Percentiles rank a stretch among this genome's conserved stretches.
These are phyloP conservation scores for Globisporangium radiosum DNA, from an alignment of 352 stramenopile genomes.

Conservation along the genomic window DNA sequence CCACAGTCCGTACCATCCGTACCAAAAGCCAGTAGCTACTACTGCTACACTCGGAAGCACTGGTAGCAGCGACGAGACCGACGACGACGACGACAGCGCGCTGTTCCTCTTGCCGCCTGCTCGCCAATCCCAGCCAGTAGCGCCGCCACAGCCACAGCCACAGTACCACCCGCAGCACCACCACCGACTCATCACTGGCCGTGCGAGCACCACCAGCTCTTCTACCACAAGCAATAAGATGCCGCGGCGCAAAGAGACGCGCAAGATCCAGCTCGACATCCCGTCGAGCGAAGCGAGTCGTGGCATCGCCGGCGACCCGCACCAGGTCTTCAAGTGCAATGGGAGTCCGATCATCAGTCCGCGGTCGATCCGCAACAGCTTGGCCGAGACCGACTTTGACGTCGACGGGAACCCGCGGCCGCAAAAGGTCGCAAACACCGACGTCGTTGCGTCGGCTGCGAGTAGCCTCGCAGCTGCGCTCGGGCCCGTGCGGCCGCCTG, in stretches of 20 bases:
- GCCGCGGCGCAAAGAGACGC: slow-evolving; percentile 51
- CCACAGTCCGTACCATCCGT: slow-evolving; percentile 15
- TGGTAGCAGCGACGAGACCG: slow-evolving; percentile 1
- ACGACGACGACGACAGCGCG: slow-evolving; percentile 2
- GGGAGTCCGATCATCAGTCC: slow-evolving; percentile 62
- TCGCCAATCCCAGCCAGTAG: background rate
- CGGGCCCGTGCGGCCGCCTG: slow-evolving; percentile 2
- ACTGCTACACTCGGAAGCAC: background rate
- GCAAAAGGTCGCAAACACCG: slow-evolving; percentile 16
- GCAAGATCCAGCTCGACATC: slow-evolving; percentile 36
- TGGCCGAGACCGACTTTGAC: slow-evolving; percentile 48
- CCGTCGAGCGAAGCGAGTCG: slow-evolving; percentile 17
- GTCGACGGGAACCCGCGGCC: slow-evolving; percentile 33
- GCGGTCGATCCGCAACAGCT: slow-evolving; percentile 55
- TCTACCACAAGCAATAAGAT: slow-evolving; percentile 12
- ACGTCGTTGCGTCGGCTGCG: background rate
- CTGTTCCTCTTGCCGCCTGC: slow-evolving; percentile 1
- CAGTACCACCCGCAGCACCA: slow-evolving; percentile 17
- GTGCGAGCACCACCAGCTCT: background rate
- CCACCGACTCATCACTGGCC: slow-evolving; percentile 11
- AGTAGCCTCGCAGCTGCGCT: background rate
- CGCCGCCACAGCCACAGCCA: background rate
- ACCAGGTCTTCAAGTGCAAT: slow-evolving; percentile 53
- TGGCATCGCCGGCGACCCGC: slow-evolving; percentile 22
- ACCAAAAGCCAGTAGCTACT: slow-evolving; percentile 6